Base-by-base conservation (phyloP, 306 rosid species). In the Carpinus fangiana region DNA sequence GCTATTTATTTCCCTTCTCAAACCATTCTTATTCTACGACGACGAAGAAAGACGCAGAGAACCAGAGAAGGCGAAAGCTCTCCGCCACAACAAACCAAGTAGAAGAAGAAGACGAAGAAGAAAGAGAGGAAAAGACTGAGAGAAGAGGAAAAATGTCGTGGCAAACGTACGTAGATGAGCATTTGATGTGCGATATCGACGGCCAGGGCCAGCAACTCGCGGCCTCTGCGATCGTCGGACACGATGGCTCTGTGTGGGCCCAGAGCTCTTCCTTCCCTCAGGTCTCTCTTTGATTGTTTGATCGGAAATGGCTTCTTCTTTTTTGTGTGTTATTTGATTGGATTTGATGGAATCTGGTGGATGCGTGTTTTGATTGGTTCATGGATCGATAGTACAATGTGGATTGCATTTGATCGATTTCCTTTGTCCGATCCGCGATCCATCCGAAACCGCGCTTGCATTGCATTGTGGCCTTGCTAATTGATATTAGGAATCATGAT, bases 151-250 rank as follows among this genome's bases (percentile, higher is more conserved):
- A 84, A 76, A 94, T 94, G 98, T 94, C 98, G 84, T 94, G 97
- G 98, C 97, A 94, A 82, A 82, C 98, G 2, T 94, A 94, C 54
- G 98, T 94, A 1, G 98, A 94, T 73, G 98, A 94, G 0, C 98
- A 94, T 78, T 86, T 94, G 97, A 90, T 94, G 97, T 94, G 98
- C 79, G 98, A 94, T 70, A 87, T 89, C 14, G 98, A 94, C 31
- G 97, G 94, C 80, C 85, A 87, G 0, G 94, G 97, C 51, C 91
- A 91, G 23, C 89, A 85, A 55, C 98, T 94, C 84, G 0, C 88
- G 12, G 86, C 97, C 51, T 72, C 98, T n/a, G 97, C 98, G 82
- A 92, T 94, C 52, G 5, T 92, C 53, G 96, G 97, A 54, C 93
- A 72, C 57, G 98, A 94, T 47, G 96, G 97, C 70, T 86, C 96